These are phyloP conservation scores for Quercus agrifolia DNA, from an alignment of 306 rosid genomes.

Conservation along the genomic window DNA sequence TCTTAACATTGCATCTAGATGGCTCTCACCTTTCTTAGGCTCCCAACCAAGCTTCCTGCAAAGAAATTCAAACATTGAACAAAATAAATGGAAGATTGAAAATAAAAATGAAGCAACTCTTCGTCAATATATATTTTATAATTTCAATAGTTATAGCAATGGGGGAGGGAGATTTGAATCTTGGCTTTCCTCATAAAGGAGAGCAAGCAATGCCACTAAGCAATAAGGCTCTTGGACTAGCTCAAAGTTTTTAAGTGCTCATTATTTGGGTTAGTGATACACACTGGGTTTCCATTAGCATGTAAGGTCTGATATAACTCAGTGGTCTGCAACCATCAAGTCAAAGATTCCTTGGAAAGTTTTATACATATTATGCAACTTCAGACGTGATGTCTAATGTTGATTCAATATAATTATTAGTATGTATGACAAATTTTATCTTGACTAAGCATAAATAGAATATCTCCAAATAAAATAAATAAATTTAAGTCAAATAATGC, in stretches of 20 bases:
- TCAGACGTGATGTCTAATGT: neutral
- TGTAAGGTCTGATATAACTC: neutral
- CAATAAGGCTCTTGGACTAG: neutral
- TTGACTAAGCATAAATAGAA: neutral
- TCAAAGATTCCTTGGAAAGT: neutral
- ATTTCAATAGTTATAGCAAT: too few species aligned
- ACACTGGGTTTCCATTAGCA: neutral
- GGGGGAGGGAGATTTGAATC: too few species aligned
- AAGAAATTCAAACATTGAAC: constrained; percentile 5
- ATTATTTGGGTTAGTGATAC: neutral
- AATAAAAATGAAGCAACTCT: neutral
- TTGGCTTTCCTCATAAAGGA: too few species aligned
- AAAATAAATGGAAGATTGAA: neutral
- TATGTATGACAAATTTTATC: neutral
- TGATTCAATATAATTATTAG: neutral
- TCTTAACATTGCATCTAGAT: constrained; percentile 87
- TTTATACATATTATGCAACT: neutral
- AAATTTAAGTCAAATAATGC: neutral
- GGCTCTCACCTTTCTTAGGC: constrained; percentile 54
- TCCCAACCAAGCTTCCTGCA: constrained; percentile 97
- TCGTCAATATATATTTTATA: too few species aligned
- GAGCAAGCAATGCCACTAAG: too few species aligned
- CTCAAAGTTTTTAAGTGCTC: neutral
- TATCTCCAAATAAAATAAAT: neutral
- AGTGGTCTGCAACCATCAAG: neutral